Base-by-base conservation (phyloP, 2,329 filamentous ascomycete species). In the Fusarium secorum region DNA sequence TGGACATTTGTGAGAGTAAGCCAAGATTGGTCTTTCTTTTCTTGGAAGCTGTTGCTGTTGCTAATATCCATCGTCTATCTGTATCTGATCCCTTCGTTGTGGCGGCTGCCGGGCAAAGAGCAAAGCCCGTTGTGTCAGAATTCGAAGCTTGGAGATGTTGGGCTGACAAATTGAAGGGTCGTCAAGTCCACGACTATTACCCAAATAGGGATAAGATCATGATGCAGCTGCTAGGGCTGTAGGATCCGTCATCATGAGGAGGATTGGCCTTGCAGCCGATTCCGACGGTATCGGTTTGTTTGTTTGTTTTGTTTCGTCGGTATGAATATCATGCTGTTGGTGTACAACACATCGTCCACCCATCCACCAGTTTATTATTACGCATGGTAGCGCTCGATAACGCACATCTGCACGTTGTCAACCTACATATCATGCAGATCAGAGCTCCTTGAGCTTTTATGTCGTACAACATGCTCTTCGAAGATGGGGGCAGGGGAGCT, bases 131-230 rank as follows among this genome's bases (percentile, higher is more conserved):
- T 26, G 26, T 35, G 41, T 32, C 33, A 45, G 32, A 36, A 17
- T 9, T 44, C 35, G 54, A 39, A 58, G 9, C 20, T 39, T n/a
- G 51, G 44, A 45, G 14, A 45, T 36, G 20, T 32, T 38, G 26
- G 41, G 69, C 69, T 72, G 69, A 72, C 69, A 72, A 72, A 72
- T 72, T 66, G 32, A 46, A 63, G 28, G 26, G 18, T 35, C 60
- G 56, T 70, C 56, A 59, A 64, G 49, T 56, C 48, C 46, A 66
- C 24, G 22, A n/a, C 32, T 18, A 64, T 57, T 65, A 48, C 64
- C 62, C 49, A 39, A 71, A 61, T 33, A 49, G 68, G 68, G 60
- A 60, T 49, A 15, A 49, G 42, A 38, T 39, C 17, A 55, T 61
- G 65, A 46, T 72, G 53, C 65, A 61, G 52, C 61, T 61, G 53